Base-by-base conservation (phyloP, 2,329 filamentous ascomycete species). In the Pseudocercospora cruenta region DNA sequence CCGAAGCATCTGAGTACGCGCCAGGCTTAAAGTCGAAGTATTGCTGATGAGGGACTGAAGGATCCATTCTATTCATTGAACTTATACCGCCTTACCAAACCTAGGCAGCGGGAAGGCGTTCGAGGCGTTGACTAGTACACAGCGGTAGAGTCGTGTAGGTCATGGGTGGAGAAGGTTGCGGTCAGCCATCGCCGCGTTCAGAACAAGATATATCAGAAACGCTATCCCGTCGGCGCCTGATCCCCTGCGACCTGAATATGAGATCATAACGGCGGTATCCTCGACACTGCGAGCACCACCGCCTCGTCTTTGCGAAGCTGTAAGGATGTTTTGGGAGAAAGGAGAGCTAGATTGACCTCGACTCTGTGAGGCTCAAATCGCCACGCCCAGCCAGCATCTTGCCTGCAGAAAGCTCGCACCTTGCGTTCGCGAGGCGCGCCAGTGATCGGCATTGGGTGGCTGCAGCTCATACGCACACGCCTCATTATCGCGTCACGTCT, bases 401-500 rank as follows among this genome's bases (percentile, higher is more conserved):
- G 51, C 51, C 51, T 28, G 51, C 51, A 54, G 54, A 58, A 55
- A 55, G 54, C 54, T 58, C 26, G 54, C 31, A 26, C 51, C 51
- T n/a, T 55, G 51, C 51, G 51, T 55, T 57, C 54, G 54, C 28
- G 8, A 58, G 51, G 24, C 22, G 26, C 12, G 45, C 45, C 45
- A 53, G n/a, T 21, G 45, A 19, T 47, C 45, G 45, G 45, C n/a
- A 22, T 12, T 19, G 45, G n/a, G n/a, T 47, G 45, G 45, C 45
- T 19, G 45, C 14, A 19, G 45, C 45, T 47, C 45, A 12, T 36
- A 36, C 33, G 33, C 16, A 39, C 19, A 21, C 24, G 51, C 51
- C 24, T 28, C 51, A 26, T 19, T 16, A 28, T 63, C 58, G 33
- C 64, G 39, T 63, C 53, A 33, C 19, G 36, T 36, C n/a, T 39